A percentile compares a stretch with the other conserved stretches of the same genome.
Evolutionary conservation across 768 basidiomycete species (phyloP).

Genomic region (Naematelia aurantialba): DNA sequence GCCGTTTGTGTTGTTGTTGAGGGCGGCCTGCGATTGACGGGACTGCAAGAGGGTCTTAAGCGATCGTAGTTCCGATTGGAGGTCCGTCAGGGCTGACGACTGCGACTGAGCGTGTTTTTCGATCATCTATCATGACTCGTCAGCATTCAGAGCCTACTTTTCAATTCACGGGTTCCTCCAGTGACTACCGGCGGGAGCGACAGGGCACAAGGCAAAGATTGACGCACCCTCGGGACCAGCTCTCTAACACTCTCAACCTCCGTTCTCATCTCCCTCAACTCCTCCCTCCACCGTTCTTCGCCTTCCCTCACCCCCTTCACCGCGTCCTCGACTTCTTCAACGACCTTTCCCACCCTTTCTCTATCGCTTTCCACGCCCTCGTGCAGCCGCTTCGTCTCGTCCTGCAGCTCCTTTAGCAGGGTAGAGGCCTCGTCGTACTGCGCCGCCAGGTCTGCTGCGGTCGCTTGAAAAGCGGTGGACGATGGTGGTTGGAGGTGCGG

Average conservation of each 20-base stretch:
- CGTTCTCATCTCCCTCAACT: conserved; percentile 85
- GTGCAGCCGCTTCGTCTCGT: conserved; percentile 38
- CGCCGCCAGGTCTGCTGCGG: conserved; percentile 74
- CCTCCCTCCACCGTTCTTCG: conserved; percentile 73
- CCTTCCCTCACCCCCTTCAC: conserved; percentile 55
- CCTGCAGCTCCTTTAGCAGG: conserved; percentile 51
- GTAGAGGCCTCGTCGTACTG: conserved; percentile 63
- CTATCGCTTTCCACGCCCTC: conserved; percentile 36
- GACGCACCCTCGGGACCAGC: conserved; percentile 80
- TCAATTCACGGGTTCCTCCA: neutral
- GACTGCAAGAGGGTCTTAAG: conserved; percentile 82
- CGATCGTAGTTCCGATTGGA: conserved; percentile 91
- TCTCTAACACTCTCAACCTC: conserved; percentile 87
- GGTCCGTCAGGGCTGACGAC: conserved; percentile 72
- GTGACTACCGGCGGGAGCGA: neutral
- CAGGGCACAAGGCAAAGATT: neutral
- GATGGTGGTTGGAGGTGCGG: conserved; percentile 88
- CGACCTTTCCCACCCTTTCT: conserved; percentile 23
- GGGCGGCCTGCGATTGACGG: conserved; percentile 48
- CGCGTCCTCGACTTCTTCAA: conserved; percentile 43
- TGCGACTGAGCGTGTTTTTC: conserved; percentile 87
- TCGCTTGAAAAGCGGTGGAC: conserved; percentile 81
- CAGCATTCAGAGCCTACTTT: conserved; percentile 2
- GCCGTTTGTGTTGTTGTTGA: neutral
- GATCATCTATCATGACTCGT: conserved; percentile 77